These are phyloP conservation scores for Oldenlandia corymbosa DNA, from an alignment of 257 asterid species.

Conservation along the genomic window DNA sequence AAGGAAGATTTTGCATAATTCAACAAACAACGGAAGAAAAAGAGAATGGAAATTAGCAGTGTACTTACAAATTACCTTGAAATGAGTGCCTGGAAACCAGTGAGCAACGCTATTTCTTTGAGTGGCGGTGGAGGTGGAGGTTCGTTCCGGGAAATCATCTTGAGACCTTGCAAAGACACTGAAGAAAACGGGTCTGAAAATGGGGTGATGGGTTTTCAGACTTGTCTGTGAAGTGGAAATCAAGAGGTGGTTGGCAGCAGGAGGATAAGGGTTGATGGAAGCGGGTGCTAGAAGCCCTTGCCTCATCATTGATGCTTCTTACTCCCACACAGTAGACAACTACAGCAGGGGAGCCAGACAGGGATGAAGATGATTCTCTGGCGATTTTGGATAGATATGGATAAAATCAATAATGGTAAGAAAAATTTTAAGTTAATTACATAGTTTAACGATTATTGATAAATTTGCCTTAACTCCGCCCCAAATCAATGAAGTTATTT, in stretches of 20 bases:
- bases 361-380: neutral
- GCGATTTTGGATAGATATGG: constrained; percentile 14
- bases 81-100: neutral
- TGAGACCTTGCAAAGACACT: constrained; percentile 20
- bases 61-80: constrained; percentile 9
- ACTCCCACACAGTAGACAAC: neutral
- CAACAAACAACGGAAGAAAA: neutral
- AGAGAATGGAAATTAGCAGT: neutral
- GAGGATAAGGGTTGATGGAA: constrained; percentile 42
- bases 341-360: neutral
- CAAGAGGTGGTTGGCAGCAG: constrained; percentile 12
- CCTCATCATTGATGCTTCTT: constrained; percentile 33
- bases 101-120: neutral
- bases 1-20: neutral
- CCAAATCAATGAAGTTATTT: no score
- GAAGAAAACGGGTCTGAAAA: constrained; percentile 28
- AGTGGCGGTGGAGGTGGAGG: neutral
- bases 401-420: no score
- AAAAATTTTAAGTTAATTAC: no score
- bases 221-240: constrained; percentile 21
- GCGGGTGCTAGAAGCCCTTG: constrained; percentile 41
- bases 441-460: no score
- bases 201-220: constrained; percentile 20
- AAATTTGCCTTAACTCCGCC: no score
- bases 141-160: neutral